These are phyloP conservation scores for Gynochthodes officinalis DNA, from an alignment of 257 asterid species.

Conservation along the genomic window DNA sequence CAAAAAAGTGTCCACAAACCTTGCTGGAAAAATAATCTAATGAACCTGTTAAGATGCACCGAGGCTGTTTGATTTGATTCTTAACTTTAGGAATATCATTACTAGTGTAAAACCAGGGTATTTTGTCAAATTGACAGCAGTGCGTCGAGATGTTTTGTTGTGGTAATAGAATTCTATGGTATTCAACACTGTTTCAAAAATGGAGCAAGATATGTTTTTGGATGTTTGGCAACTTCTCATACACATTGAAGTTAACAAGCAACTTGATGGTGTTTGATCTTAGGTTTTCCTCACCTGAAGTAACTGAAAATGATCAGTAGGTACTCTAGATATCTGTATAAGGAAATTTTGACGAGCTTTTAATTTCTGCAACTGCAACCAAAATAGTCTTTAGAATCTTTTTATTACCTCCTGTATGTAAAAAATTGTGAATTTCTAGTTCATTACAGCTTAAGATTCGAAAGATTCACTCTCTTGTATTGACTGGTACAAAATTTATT, in stretches of 20 bases:
- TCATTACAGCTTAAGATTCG: neutral
- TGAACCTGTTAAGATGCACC: neutral
- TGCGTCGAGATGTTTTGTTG: neutral
- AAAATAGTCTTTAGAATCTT: neutral
- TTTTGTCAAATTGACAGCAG: neutral
- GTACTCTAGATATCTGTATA: neutral
- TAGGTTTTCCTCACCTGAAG: neutral
- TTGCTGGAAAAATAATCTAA: neutral
- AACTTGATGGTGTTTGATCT: no score
- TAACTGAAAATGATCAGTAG: constrained; percentile 2
- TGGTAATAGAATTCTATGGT: neutral
- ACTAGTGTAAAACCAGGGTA: neutral
- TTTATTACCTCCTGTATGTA: neutral
- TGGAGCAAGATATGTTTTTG: neutral
- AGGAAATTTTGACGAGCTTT: no score
- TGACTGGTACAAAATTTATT: neutral
- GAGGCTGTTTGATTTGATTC: neutral
- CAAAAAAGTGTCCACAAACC: neutral
- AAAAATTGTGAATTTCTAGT: neutral
- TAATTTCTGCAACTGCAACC: neutral
- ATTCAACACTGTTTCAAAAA: neutral
- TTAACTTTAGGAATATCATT: neutral
- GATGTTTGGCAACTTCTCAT: neutral
- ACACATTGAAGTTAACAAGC: neutral
- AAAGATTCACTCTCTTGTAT: neutral